Evolutionary conservation across 768 basidiomycete genomes (phyloP).

Genomic region (Xerocomellus intermedius): DNA sequence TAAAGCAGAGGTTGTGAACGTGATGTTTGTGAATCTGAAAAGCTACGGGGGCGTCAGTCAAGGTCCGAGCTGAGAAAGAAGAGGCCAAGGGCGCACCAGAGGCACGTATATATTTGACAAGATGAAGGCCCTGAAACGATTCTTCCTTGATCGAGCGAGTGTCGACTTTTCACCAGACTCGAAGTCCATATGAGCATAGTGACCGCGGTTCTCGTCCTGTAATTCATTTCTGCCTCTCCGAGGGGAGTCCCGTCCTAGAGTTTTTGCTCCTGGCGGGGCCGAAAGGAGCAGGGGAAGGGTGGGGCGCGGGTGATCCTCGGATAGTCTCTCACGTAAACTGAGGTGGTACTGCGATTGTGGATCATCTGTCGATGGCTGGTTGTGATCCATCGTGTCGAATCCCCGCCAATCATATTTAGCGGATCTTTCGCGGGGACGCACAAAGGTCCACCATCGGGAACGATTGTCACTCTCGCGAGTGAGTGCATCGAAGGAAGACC

Average conservation of each 20-base stretch:
- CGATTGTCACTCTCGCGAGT: constrained; percentile 32
- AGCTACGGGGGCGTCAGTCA: constrained; percentile 45
- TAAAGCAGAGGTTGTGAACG: constrained; percentile 76
- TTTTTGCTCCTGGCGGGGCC: constrained; percentile 53
- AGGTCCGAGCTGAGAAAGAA: background rate
- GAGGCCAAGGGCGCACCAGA: constrained; percentile 47
- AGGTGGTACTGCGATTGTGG: constrained; percentile 15
- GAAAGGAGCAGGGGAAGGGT: constrained; percentile 36
- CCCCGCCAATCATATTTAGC: constrained; percentile 5
- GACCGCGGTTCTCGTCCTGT: constrained; percentile 8
- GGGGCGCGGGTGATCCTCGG: constrained; percentile 22
- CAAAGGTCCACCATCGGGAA: constrained; percentile 77
- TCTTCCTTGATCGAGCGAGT: constrained; percentile 37
- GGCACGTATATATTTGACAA: constrained; percentile 77
- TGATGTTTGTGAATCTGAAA: constrained; percentile 81
- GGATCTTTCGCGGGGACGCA: constrained; percentile 47
- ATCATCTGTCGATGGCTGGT: constrained; percentile 10
- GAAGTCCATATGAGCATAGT: constrained; percentile 21
- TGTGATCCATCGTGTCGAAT: background rate
- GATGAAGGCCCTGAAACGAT: constrained; percentile 62
- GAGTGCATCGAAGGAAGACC: constrained; percentile 39
- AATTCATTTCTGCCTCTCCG: constrained; percentile 37
- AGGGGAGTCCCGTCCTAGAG: constrained; percentile 67
- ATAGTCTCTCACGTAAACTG: constrained; percentile 16
- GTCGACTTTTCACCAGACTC: constrained; percentile 32